Percentiles rank a stretch among this genome's conserved stretches.
Conservation (phyloP, 164 flowering plant genomes). For the Aristolochia fimbriata region DNA sequence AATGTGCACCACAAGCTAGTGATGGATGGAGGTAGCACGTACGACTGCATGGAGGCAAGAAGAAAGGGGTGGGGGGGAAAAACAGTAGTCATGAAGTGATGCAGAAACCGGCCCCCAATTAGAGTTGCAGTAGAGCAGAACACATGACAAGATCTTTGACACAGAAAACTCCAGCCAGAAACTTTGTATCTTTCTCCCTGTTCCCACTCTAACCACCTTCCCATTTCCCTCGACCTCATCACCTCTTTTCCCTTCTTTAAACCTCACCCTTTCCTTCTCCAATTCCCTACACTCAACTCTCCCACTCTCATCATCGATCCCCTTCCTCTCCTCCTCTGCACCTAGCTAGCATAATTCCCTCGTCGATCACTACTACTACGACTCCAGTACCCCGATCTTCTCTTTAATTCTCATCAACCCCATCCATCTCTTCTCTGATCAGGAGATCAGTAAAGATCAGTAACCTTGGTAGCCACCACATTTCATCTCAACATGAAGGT, state of each 20-base stretch:
- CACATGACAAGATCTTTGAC: not conserved
- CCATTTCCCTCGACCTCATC: not conserved
- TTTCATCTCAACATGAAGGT: not conserved
- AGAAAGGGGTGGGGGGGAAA: too few species aligned
- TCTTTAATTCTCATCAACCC: too few species aligned
- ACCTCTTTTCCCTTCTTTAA: not conserved
- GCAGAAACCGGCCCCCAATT: too few species aligned
- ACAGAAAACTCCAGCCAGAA: not conserved
- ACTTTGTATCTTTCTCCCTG: constrained; percentile 3
- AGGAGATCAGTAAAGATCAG: too few species aligned
- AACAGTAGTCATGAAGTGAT: too few species aligned
- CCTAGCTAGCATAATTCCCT: not conserved
- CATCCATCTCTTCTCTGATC: too few species aligned
- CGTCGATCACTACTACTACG: too few species aligned
- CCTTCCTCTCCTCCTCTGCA: not conserved
- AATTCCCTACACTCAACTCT: not conserved
- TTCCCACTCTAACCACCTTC: not conserved
- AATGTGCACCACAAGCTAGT: too few species aligned
- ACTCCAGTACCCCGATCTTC: too few species aligned
- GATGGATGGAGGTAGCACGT: too few species aligned
- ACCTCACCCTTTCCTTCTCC: not conserved
- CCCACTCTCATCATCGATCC: not conserved
- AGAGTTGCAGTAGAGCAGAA: not conserved
- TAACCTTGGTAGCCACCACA: too few species aligned
- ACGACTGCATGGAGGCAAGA: too few species aligned